These are phyloP conservation scores for Zostera marina DNA, from an alignment of 116 monocot species.

Conservation along the genomic window DNA sequence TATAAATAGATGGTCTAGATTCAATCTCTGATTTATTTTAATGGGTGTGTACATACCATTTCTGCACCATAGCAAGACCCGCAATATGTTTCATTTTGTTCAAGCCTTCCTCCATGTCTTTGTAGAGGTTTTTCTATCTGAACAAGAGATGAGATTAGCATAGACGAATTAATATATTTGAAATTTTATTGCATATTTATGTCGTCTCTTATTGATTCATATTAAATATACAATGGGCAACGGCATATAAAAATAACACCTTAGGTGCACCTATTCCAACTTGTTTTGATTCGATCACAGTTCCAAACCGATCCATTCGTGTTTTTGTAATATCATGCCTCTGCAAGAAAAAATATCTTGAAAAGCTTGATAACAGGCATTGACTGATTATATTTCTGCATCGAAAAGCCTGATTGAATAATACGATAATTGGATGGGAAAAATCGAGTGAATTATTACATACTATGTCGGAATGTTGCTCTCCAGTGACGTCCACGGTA, in stretches of 20 bases:
- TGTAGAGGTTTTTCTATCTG: conserved; percentile 77
- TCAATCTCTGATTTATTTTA: too few species aligned
- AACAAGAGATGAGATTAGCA: neutral
- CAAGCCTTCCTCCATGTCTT: conserved; percentile 75
- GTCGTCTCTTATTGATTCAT: too few species aligned
- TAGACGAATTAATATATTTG: too few species aligned
- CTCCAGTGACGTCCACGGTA: conserved; percentile 91
- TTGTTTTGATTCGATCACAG: conserved; percentile 49
- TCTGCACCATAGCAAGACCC: conserved; percentile 84
- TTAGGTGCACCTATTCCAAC: conserved; percentile 89
- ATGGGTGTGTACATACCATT: conserved; percentile 15
- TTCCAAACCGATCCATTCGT: conserved; percentile 65
- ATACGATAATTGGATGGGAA: too few species aligned
- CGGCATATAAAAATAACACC: conserved; percentile 22
- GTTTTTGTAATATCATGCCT: conserved; percentile 82
- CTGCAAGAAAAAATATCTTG: conserved; percentile 27
- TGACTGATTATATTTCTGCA: too few species aligned
- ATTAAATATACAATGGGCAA: too few species aligned
- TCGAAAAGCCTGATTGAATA: too few species aligned
- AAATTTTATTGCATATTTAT: too few species aligned
- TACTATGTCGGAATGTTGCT: conserved; percentile 81
- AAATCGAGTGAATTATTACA: conserved; percentile 5
- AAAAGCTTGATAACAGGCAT: neutral
- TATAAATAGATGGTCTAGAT: too few species aligned
- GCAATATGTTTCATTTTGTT: conserved; percentile 67